Base-by-base conservation (phyloP, 371 early-diverging fungal species). In the Mucor circinelloides region DNA sequence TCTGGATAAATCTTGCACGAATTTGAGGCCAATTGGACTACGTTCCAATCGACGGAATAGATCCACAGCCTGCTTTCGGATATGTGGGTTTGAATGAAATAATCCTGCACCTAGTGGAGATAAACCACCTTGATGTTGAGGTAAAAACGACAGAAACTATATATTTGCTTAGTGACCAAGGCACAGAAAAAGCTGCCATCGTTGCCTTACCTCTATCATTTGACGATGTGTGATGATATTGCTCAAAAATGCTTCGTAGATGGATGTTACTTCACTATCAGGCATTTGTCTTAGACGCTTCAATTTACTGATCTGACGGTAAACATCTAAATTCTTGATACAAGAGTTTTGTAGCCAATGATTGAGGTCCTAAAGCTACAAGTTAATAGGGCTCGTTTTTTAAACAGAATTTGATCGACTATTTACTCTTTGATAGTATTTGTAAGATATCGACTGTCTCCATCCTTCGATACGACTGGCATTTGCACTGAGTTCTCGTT, bases 381-480 rank as follows among this genome's bases (percentile, higher is more conserved):
- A n/a, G 3, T 23, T 58, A 48, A 55, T 42, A 42, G 34, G 19
- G 31, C 4, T 13, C 42, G 19, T 19, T 42, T 7, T 21, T 15
- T 40, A 40, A 12, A 25, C 9, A 48, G 25, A 3, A 0, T 23
- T 21, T 21, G 7, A 21, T 25, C 5, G 25, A 44, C 19, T 6
- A 1, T 6, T 30, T 78, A 87, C 89, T 73, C 81, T 79, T 63
- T 86, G 79, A 55, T 85, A 84, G 66, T 90, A 87, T 66, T 85
- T 78, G 71, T 94, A 94, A 0, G 90, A 85, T 21, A 87, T 84
- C 0, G 92, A 91, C 34, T 80, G 80, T 19, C 91, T 76, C 90
- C 95, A 96, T 6, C 95, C 97, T 78, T 95, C 95, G 52, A 96
- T 93, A 40, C 97, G 84, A 58, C 83, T 84, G 27, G 86, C 78